These are phyloP conservation scores for Aspergillus puulaauensis DNA, from an alignment of 2,329 filamentous ascomycete genomes.

Conservation along the genomic window DNA sequence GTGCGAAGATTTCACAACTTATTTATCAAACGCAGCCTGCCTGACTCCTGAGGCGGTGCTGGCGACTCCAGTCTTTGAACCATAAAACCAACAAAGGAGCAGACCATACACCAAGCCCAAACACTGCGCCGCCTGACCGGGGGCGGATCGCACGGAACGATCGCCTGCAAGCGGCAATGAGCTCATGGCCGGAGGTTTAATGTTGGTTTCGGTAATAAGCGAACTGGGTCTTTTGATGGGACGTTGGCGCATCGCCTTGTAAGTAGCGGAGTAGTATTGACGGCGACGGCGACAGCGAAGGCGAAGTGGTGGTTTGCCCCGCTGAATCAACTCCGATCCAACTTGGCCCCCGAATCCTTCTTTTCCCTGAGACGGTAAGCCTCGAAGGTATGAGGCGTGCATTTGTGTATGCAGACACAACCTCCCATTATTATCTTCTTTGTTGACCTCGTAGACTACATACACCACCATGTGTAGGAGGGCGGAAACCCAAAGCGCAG, in stretches of 20 bases:
- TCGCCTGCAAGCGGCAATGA: not conserved
- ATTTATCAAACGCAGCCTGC: slow-evolving; percentile 6
- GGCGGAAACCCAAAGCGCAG: not conserved
- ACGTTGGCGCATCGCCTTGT: not conserved
- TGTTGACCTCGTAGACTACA: not conserved
- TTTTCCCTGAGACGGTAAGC: too few relatives aligned
- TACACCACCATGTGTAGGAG: not conserved
- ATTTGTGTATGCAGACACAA: not conserved
- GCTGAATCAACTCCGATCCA: not conserved
- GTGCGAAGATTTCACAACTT: not conserved
- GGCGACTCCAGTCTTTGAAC: not conserved
- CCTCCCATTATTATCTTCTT: not conserved
- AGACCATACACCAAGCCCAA: not conserved
- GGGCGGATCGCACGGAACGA: not conserved
- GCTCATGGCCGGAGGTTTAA: not conserved
- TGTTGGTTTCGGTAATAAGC: not conserved
- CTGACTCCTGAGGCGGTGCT: slow-evolving; percentile 9
- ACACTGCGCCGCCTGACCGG: slow-evolving; percentile 4
- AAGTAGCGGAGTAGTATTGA: not conserved
- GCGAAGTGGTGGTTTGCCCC: slow-evolving; percentile 6
- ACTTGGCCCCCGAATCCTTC: slow-evolving; percentile 9
- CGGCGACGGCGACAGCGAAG: not conserved
- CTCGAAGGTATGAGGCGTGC: too few relatives aligned
- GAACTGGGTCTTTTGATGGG: not conserved
- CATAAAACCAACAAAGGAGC: slow-evolving; percentile 4